Conservation (phyloP, 805 yeast genomes). For the Metschnikowia koreensis region DNA sequence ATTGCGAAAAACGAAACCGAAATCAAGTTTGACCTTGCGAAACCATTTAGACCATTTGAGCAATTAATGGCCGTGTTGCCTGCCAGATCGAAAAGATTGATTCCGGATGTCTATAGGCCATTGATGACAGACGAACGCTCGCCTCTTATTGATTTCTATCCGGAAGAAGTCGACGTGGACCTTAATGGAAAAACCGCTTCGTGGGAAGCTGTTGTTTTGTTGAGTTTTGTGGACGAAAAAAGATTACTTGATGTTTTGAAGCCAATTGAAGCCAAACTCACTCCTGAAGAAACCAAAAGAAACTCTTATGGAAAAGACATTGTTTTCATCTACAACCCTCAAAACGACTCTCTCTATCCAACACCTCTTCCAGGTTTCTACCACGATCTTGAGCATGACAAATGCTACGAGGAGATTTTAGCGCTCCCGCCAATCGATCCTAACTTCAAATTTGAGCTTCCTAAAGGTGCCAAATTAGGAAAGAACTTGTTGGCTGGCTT, state of each 20-base stretch:
- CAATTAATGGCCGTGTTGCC: slow-evolving; percentile 98
- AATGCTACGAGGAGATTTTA: slow-evolving; percentile 65
- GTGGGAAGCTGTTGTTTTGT: slow-evolving; percentile 96
- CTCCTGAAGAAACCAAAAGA: slow-evolving; percentile 69
- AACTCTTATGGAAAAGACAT: slow-evolving; percentile 74
- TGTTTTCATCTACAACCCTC: slow-evolving; percentile 72
- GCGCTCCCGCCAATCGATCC: slow-evolving; percentile 49
- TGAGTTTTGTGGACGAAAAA: slow-evolving; percentile 85
- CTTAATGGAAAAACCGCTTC: slow-evolving; percentile 92
- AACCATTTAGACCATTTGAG: slow-evolving; percentile 88
- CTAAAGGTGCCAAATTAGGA: slow-evolving; percentile 68
- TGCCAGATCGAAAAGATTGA: slow-evolving; percentile 76
- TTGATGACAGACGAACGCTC: slow-evolving; percentile 84
- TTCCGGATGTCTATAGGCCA: slow-evolving; percentile 74
- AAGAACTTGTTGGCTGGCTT: slow-evolving; percentile 80
- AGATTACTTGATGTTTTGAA: slow-evolving; percentile 70
- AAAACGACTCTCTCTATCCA: slow-evolving; percentile 60
- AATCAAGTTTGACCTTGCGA: slow-evolving; percentile 63
- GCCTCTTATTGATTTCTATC: slow-evolving; percentile 88
- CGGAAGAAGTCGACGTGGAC: slow-evolving; percentile 82
- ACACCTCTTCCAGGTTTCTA: slow-evolving; percentile 79
- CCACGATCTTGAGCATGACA: slow-evolving; percentile 74
- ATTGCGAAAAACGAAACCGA: slow-evolving; percentile 25
- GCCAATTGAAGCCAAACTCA: slow-evolving; percentile 59
- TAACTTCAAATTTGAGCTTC: slow-evolving; percentile 52